Base-by-base conservation (phyloP, 345 rosid species). In the Euphorbia peplus region DNA sequence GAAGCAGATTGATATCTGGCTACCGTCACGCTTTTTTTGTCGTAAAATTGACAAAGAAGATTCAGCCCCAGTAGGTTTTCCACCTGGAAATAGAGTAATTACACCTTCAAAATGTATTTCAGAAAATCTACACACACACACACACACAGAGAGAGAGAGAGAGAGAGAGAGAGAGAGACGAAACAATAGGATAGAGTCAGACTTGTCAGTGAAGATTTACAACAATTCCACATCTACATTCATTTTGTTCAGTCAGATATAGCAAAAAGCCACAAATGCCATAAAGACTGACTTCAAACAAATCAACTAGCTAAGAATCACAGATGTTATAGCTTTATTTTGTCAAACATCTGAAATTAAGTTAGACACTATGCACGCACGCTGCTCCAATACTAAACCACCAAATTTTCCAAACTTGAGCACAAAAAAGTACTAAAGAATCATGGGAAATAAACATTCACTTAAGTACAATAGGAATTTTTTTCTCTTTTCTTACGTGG, bases 1-100 rank as follows among this genome's bases (percentile, higher is more conserved):
- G 93, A 86, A 74, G 89, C 88, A 82, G 84, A 81, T 64, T 90
- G 89, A 75, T 77, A 84, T 71, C 83, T 72, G 41, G 88, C 82
- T 58, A 93, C 64, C 63, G 82, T 81, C 69, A 82, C 83, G 77
- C 73, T 80, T 77, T 79, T 90, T 54, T 86, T 79, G 76, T 80
- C 78, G 69, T 73, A 67, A 74, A 90, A 87, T 51, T 79, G 72
- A 68, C 93, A 90, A 57, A 75, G 78, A 80, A 89, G 90, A 73
- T 79, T 83, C 68, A 91, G 79, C 70, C 91, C 85, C 54, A 92
- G 73, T 71, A 80, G 89, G 83, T 93, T 93, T 71, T 93, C 90
- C 73, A 93, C 89, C 98, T 93, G 90, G 37, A 53, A 46, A 71
- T 10, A 68, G 32, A 4, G 24, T 69, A 19, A 50, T 41, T 58